phyloP scores from a whole-genome alignment of 2,329 filamentous ascomycete species.

The Orbilia ellipsospora region DNA sequence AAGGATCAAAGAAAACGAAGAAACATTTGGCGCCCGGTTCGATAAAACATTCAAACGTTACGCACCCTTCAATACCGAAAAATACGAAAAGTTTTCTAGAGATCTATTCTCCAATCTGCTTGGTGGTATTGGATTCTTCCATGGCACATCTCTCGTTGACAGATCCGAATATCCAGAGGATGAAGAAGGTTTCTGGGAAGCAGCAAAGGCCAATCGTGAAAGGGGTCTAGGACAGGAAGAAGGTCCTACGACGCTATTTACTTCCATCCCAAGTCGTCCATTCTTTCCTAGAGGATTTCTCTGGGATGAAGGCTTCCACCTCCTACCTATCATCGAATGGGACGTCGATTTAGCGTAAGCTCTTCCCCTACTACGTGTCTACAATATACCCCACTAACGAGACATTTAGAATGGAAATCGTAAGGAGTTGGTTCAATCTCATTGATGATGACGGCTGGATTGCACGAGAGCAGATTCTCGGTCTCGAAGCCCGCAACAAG shows the following conservation, averaged over 20 bases:
- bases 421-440: conserved; percentile 93
- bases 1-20: conserved; percentile 74
- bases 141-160: conserved; percentile 87
- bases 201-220: conserved; percentile 78
- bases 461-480: conserved; percentile 92
- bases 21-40: conserved; percentile 80
- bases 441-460: conserved; percentile 99
- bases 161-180: conserved; percentile 96
- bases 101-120: conserved; percentile 94
- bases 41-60: conserved; percentile 76
- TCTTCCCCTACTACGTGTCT: conserved; percentile 27
- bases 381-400: conserved; percentile 55
- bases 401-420: conserved; percentile 74
- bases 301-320: conserved; percentile 98
- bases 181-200: conserved; percentile 94
- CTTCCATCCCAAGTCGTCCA: conserved; percentile 87
- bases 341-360: conserved; percentile 81
- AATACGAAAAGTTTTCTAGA: conserved; percentile 82
- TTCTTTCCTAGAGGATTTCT: conserved; percentile 98
- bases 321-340: conserved; percentile 91
- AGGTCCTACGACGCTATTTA: conserved; percentile 88
- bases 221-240: conserved; percentile 68
- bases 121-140: conserved; percentile 94
- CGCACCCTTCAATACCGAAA: conserved; percentile 77
- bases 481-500: conserved; percentile 90